Evolutionary conservation across 2,329 filamentous ascomycete genomes (phyloP), one percentile per base, ranked within the genome.

Genomic region (Epichloe coenophiala): DNA sequence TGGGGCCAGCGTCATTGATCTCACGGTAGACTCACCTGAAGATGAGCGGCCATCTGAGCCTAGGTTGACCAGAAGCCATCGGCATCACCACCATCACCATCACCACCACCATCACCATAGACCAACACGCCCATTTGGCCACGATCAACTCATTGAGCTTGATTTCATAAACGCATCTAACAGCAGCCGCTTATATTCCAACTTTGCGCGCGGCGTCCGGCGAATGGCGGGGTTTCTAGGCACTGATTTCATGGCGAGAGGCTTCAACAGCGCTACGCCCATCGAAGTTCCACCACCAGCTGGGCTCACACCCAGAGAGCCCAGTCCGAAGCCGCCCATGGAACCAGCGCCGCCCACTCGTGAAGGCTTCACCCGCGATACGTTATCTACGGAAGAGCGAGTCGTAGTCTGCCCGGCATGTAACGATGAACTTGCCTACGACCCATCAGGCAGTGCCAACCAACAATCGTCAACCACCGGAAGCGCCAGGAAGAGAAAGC

Each of bases 361-460:
- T 5, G 71, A 80, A n/a, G 91, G 90, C 1, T 97, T 93, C 60
- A 95, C 87, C 1, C 76, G 90, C 52, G 81, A 80, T 46, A 86
- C 87, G 0, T 58, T 60, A 21, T 60, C 58, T 19, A 77, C 72
- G 39, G 83, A 88, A 37, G 81, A 88, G 15, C 77, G 86, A 38
- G 73, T 86, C 1, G 75, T 91, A 2, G 75, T 95, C 1, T 98
- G 93, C 63, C 87, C 91, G 0, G 87, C 87, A 52, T 98, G 93
- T 59, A 83, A 85, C 17, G 77, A 86, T 52, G 91, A 97, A 67
- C 71, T 98, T 15, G 85, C 88, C 5, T 81, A 84, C 47, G 86
- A 89, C 13, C 80, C 80, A 0, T 63, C 70, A 1, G 67, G 70
- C 39, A 57, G 59, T 19, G 58, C 55, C 5, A 40, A 51, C 3